Base-by-base conservation (phyloP, 2,329 filamentous ascomycete genomes). In the Mariannaea sp. region DNA sequence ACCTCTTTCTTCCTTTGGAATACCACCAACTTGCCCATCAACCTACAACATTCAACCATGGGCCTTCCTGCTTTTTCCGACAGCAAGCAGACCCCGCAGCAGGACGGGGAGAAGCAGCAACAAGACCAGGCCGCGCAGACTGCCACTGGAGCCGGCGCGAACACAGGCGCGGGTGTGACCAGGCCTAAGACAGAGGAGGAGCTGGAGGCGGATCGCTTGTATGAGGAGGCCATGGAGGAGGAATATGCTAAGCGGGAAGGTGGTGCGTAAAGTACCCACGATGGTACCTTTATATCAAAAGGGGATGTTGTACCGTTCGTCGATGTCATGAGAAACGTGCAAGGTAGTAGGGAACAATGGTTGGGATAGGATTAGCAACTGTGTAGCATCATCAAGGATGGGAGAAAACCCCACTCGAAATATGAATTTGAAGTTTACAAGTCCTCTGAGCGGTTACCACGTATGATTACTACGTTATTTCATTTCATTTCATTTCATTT, bases 231-330 rank as follows among this genome's bases (percentile, higher is more conserved):
- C 4, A 81, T 82, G 65, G 79, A 82, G 71, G 79, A 82, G 36
- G 79, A 81, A 67, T 82, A 81, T 57, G 79, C 79, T 38, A 82
- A 80, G 73, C 68, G 78, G 30, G 79, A 81, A 45, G 79, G 79
- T 6, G 80, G 80, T 22, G 73, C 77, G 13, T 81, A 43, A 53
- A 2, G 35, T 19, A n/a, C n/a, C n/a, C n/a, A n/a, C n/a, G n/a
- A n/a, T n/a, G n/a, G n/a, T n/a, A n/a, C n/a, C n/a, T n/a, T n/a
- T n/a, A n/a, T n/a, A n/a, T 4, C 7, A 13, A 27, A 16, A 9
- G n/a, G 19, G 27, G 19, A 13, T 13, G 10, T 44, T 38, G 10
- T n/a, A n/a, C n/a, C n/a, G n/a, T n/a, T n/a, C n/a, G n/a, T n/a
- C n/a, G n/a, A n/a, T n/a, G n/a, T n/a, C n/a, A n/a, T n/a, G n/a